Percentiles rank a stretch among this genome's conserved stretches.
Evolutionary conservation across 139 green algal genomes (phyloP).

Genomic region (Eudorina sp.): DNA sequence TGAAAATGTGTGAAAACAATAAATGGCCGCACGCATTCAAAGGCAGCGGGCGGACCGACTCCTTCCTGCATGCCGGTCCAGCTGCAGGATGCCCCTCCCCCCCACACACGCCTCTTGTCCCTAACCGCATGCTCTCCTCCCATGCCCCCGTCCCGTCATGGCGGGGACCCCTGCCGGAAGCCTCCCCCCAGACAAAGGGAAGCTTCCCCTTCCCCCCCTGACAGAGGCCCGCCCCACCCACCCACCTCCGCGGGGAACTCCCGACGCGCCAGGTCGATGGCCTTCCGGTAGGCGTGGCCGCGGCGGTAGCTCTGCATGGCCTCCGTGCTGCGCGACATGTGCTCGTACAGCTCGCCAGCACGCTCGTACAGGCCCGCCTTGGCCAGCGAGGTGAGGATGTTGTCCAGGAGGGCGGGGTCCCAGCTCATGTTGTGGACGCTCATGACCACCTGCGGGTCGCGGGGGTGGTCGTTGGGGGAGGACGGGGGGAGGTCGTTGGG

Average conservation of each 20-base stretch:
- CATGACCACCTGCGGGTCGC: constrained; percentile 59
- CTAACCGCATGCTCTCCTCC: too few species aligned
- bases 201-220: not conserved
- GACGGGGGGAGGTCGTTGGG: not conserved
- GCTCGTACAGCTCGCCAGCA: constrained; percentile 81
- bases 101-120: too few species aligned
- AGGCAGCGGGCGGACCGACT: too few species aligned
- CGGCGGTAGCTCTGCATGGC: constrained; percentile 68
- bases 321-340: constrained; percentile 66
- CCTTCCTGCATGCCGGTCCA: too few species aligned
- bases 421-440: constrained; percentile 49
- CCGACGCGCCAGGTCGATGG: constrained; percentile 68
- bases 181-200: too few species aligned
- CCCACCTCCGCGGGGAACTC: constrained; percentile 57
- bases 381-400: constrained; percentile 68
- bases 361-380: constrained; percentile 77
- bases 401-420: constrained; percentile 73
- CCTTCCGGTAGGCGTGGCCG: constrained; percentile 68
- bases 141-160: too few species aligned
- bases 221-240: too few species aligned
- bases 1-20: too few species aligned
- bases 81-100: too few species aligned
- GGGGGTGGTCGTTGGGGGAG: not conserved
- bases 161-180: too few species aligned
- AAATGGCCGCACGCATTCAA: too few species aligned